phyloP scores from a whole-genome alignment of 1,284 basidiomycete genomes.

The Fistulina hepatica region DNA sequence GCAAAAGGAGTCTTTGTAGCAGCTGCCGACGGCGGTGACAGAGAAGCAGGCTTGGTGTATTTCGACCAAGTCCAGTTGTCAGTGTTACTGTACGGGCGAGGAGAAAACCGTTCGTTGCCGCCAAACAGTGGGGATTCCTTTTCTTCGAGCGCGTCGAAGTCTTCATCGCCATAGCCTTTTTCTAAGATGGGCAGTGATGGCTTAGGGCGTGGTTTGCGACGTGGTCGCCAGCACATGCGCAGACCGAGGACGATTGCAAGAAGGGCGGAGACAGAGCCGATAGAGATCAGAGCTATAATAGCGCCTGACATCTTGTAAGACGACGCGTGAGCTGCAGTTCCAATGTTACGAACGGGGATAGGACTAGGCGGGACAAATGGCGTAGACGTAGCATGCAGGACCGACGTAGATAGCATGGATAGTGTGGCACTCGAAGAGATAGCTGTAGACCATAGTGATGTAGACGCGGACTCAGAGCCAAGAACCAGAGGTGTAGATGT shows the following conservation, averaged over 20 bases:
- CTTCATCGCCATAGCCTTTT: conserved; percentile 34
- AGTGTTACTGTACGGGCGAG: conserved; percentile 29
- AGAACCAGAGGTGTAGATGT: too few relatives aligned
- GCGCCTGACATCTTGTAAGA: conserved; percentile 25
- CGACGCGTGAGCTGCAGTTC: too few relatives aligned
- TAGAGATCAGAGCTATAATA: conserved; percentile 43
- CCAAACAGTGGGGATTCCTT: conserved; percentile 66
- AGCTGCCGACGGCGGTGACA: conserved; percentile 7
- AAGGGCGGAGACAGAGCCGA: conserved; percentile 47
- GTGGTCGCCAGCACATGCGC: conserved; percentile 37
- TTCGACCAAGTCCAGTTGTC: conserved; percentile 51
- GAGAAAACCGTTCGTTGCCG: conserved; percentile 53
- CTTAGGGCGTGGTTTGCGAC: conserved; percentile 38
- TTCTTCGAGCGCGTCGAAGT: conserved; percentile 22
- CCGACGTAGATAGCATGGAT: too few relatives aligned
- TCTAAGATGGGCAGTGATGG: conserved; percentile 66
- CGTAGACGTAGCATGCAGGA: too few relatives aligned
- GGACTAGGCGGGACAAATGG: too few relatives aligned
- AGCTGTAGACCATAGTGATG: too few relatives aligned
- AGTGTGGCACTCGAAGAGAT: too few relatives aligned
- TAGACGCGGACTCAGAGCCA: too few relatives aligned
- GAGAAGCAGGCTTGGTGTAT: conserved; percentile 26
- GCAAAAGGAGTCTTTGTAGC: conserved; percentile 10
- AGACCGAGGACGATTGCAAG: conserved; percentile 41
- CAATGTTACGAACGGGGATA: too few relatives aligned